Evolutionary conservation across 2,329 filamentous ascomycete species (phyloP).

Genomic region (Didymella pinodella): DNA sequence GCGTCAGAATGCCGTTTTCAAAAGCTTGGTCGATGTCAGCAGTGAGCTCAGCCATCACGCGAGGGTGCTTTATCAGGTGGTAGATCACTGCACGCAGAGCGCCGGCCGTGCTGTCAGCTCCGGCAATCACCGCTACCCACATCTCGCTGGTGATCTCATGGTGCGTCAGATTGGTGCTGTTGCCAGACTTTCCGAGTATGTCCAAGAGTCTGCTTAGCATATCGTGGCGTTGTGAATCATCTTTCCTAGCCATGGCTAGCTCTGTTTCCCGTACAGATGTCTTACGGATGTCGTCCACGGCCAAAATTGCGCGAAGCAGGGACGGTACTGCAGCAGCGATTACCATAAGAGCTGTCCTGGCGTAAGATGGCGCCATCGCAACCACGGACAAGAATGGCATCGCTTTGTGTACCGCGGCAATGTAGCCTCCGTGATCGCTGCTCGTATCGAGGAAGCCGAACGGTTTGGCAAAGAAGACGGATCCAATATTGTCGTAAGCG

Average conservation of each 20-base stretch:
- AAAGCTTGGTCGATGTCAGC: slow-evolving; percentile 34
- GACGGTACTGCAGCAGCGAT: slow-evolving; percentile 26
- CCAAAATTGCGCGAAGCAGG: slow-evolving; percentile 35
- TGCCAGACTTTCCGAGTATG: slow-evolving; percentile 31
- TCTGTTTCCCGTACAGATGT: slow-evolving; percentile 29
- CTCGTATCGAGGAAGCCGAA: slow-evolving; percentile 34
- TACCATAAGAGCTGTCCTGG: slow-evolving; percentile 20
- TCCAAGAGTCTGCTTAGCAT: slow-evolving; percentile 41
- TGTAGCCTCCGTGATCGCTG: slow-evolving; percentile 31
- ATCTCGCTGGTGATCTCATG: slow-evolving; percentile 29
- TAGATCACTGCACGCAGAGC: slow-evolving; percentile 50
- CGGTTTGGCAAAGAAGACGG: slow-evolving; percentile 33
- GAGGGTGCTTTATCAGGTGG: slow-evolving; percentile 48
- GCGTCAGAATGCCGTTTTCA: slow-evolving; percentile 19
- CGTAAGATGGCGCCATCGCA: slow-evolving; percentile 23
- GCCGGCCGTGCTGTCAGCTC: slow-evolving; percentile 46
- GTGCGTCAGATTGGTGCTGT: slow-evolving; percentile 6
- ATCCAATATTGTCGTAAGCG: slow-evolving; percentile 29
- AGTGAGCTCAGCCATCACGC: slow-evolving; percentile 22
- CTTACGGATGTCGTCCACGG: slow-evolving; percentile 28
- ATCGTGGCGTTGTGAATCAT: slow-evolving; percentile 34
- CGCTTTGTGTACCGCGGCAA: slow-evolving; percentile 45
- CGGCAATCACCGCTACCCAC: slow-evolving; percentile 46
- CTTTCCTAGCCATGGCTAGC: slow-evolving; percentile 18
- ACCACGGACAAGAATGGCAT: slow-evolving; percentile 36